Evolutionary conservation across 2,329 filamentous ascomycete species (phyloP), one percentile per base, ranked within the genome.

Genomic region (Clathrospora elynae): DNA sequence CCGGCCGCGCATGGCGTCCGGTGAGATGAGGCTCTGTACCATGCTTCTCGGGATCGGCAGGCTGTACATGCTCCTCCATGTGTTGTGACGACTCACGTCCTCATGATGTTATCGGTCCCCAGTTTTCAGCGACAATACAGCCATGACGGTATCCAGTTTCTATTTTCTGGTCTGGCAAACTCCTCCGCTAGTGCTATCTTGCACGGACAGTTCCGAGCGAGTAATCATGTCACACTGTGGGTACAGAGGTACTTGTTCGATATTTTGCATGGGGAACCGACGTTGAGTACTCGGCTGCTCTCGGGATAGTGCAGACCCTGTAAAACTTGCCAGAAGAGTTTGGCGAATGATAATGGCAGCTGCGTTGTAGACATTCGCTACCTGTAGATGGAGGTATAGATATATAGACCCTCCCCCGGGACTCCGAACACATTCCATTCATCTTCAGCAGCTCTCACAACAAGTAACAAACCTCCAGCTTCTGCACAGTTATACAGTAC

Each of bases 201-300:
- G 33, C 39, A 53, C 49, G 50, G 54, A 16, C 49, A 44, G 37
- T 26, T 33, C 50, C 49, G 57, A 54, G 47, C 43, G 25, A 32
- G 22, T 49, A 37, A 61, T 62, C 53, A 61, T 62, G 59, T 62
- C 53, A 55, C 40, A 46, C 11, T 54, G 59, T 62, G 59, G 59
- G 41, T 60, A 62, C 58, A 42, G 18, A 55, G 53, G 42, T 62
- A 55, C 53, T 54, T 57, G 58, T 57, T 59, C 56, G 49, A 52
- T 46, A 40, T 39, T 45, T 51, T 38, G 43, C 22, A 17, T 43
- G 35, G 33, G 36, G 32, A 22, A 34, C 18, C 25, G 32, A 39
- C 41, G 20, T 38, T 47, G 42, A 42, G 41, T 39, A 42, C 31
- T 53, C 58, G 58, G 57, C 55, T 45, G 49, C 43, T 54, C 36